phyloP scores from a whole-genome alignment of 2,329 filamentous ascomycete genomes.

The Diaporthe citrichinensis region DNA sequence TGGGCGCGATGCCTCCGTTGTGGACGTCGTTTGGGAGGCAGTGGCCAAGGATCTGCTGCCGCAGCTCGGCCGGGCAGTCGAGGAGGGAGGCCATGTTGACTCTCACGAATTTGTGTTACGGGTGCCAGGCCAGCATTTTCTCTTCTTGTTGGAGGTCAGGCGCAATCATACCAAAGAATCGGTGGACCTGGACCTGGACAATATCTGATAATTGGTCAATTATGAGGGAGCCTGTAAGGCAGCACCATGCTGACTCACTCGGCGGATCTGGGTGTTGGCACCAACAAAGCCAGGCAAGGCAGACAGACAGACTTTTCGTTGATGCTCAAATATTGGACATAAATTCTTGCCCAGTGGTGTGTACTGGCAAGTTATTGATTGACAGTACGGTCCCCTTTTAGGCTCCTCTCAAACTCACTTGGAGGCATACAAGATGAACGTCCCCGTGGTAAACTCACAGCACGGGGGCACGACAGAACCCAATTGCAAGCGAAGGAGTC shows the following conservation, averaged over 20 bases:
- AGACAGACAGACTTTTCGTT: background rate
- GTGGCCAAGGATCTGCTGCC: conserved; percentile 14
- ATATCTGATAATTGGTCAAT: background rate
- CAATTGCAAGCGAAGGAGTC: background rate
- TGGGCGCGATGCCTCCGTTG: background rate
- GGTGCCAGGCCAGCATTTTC: background rate
- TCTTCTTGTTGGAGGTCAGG: background rate
- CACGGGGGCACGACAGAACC: background rate
- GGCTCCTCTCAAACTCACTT: background rate
- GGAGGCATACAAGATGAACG: background rate
- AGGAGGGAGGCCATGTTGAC: background rate
- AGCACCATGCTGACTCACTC: conserved; percentile 6
- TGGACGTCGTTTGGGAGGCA: conserved; percentile 14
- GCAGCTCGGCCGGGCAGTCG: conserved; percentile 21
- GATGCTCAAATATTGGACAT: background rate
- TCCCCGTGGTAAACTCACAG: background rate
- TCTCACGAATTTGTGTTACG: background rate
- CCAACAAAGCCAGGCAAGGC: background rate
- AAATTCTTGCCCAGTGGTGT: background rate
- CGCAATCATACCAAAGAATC: background rate
- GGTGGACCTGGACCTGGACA: too few relatives aligned
- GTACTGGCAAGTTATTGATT: too few relatives aligned
- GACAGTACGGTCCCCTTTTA: too few relatives aligned
- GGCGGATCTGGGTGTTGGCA: background rate
- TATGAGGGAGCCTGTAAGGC: background rate